A percentile compares a stretch with the other conserved stretches of the same genome.
Conservation (phyloP, 176 grass and related monocot species). For the Avena insularis region DNA sequence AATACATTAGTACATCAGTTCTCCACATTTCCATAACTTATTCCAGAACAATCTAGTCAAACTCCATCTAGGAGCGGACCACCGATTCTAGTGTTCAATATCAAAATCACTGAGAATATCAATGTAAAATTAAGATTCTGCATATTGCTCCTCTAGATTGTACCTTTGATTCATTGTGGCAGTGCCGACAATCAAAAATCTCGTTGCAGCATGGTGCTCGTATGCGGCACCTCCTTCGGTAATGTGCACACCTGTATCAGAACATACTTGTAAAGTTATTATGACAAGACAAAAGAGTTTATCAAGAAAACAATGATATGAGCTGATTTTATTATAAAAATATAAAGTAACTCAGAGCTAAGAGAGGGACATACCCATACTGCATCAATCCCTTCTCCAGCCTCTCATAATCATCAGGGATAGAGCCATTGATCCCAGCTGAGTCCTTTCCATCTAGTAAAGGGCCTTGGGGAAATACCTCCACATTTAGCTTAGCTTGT, state of each 20-base stretch:
- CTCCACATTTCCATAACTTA: background rate
- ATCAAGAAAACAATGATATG: background rate
- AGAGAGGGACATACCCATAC: slow-evolving; percentile 72
- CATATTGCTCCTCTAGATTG: background rate
- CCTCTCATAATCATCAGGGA: slow-evolving; percentile 42
- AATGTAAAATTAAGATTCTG: background rate
- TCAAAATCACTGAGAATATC: background rate
- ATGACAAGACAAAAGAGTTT: background rate
- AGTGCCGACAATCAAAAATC: slow-evolving; percentile 88
- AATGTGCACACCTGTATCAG: slow-evolving; percentile 73
- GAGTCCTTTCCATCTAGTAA: slow-evolving; percentile 33
- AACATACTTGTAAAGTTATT: slow-evolving; percentile 33
- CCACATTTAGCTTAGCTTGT: slow-evolving; percentile 44
- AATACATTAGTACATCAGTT: slow-evolving; percentile 15
- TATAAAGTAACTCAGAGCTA: background rate
- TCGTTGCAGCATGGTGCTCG: slow-evolving; percentile 79
- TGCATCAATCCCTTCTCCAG: slow-evolving; percentile 75
- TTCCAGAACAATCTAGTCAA: background rate
- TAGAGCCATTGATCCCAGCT: slow-evolving; percentile 28
- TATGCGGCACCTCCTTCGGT: slow-evolving; percentile 81
- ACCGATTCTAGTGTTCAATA: background rate
- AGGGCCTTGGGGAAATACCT: slow-evolving; percentile 23
- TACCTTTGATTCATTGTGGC: slow-evolving; percentile 95
- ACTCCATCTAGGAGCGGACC: background rate
- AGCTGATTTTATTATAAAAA: slow-evolving; percentile 5